Evolutionary conservation across 2,329 filamentous ascomycete species (phyloP).

Genomic region (Fusarium scirpi): DNA sequence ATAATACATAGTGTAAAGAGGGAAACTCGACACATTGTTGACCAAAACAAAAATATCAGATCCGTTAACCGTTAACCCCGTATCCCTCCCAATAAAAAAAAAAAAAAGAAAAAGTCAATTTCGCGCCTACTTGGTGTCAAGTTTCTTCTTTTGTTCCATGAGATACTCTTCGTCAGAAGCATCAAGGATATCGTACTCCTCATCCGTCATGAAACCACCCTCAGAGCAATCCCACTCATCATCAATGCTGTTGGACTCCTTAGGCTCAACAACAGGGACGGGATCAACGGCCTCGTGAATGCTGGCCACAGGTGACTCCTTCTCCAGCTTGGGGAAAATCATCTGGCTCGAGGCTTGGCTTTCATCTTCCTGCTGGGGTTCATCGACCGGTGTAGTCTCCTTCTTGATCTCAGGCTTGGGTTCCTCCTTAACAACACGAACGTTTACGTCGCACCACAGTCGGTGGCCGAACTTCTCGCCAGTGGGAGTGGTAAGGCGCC

Average conservation of each 20-base stretch:
- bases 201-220: slow-evolving; percentile 91
- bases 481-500: slow-evolving; percentile 87
- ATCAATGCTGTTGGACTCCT: slow-evolving; percentile 62
- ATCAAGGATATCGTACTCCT: slow-evolving; percentile 97
- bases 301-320: slow-evolving; percentile 87
- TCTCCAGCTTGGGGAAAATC: slow-evolving; percentile 97
- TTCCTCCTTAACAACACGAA: slow-evolving; percentile 61
- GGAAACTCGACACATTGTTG: slow-evolving; percentile 31
- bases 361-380: slow-evolving; percentile 51
- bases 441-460: slow-evolving; percentile 92
- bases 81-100: slow-evolving; percentile 30
- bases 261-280: slow-evolving; percentile 65
- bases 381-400: slow-evolving; percentile 33
- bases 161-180: slow-evolving; percentile 89
- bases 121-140: slow-evolving; percentile 52
- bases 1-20: slow-evolving; percentile 44
- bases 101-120: slow-evolving; percentile 22
- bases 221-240: slow-evolving; percentile 75
- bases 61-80: slow-evolving; percentile 37
- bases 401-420: slow-evolving; percentile 46
- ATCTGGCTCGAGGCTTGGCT: slow-evolving; percentile 67
- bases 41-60: slow-evolving; percentile 23
- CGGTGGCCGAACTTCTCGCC: slow-evolving; percentile 90
- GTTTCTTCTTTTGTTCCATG: slow-evolving; percentile 64
- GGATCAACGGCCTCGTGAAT: slow-evolving; percentile 74